Conservation (phyloP, 148 eudicot species). For the Linanthus parryae region DNA sequence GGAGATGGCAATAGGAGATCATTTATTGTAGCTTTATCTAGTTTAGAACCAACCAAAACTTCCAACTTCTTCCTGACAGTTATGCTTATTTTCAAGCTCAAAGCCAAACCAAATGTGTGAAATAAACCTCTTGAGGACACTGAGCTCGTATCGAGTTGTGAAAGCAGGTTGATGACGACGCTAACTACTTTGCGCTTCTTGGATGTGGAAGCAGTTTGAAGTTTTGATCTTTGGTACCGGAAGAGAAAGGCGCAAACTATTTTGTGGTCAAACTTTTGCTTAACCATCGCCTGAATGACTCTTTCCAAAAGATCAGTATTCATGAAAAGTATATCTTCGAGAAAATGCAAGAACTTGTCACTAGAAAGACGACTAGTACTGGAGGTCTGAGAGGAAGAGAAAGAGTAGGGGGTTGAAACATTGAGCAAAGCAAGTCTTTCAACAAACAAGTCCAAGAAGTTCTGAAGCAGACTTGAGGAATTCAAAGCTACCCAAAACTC, state of each 20-base stretch:
- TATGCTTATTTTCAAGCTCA: too few species aligned
- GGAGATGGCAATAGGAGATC: not conserved
- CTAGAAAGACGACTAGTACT: not conserved
- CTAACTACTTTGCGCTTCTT: not conserved
- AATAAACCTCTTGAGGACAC: constrained; percentile 2
- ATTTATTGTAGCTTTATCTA: not conserved
- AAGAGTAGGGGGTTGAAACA: not conserved
- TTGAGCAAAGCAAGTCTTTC: not conserved
- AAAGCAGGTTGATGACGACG: not conserved
- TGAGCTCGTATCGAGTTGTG: not conserved
- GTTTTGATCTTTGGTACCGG: not conserved
- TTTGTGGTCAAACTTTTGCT: not conserved
- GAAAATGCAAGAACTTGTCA: too few species aligned
- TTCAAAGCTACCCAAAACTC: not conserved
- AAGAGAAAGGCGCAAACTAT: not conserved
- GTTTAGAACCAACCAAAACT: not conserved
- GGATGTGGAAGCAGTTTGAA: constrained; percentile 1
- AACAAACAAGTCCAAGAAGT: not conserved
- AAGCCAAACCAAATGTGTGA: too few species aligned
- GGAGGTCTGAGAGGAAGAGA: not conserved
- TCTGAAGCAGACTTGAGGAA: not conserved
- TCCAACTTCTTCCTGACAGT: not conserved
- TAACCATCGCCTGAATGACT: too few species aligned
- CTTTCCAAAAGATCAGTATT: too few species aligned
- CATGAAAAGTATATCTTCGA: too few species aligned